A percentile compares a stretch with the other conserved stretches of the same genome.
phyloP scores from a whole-genome alignment of 768 basidiomycete species.

The Lanmaoa pseudosensibilis region DNA sequence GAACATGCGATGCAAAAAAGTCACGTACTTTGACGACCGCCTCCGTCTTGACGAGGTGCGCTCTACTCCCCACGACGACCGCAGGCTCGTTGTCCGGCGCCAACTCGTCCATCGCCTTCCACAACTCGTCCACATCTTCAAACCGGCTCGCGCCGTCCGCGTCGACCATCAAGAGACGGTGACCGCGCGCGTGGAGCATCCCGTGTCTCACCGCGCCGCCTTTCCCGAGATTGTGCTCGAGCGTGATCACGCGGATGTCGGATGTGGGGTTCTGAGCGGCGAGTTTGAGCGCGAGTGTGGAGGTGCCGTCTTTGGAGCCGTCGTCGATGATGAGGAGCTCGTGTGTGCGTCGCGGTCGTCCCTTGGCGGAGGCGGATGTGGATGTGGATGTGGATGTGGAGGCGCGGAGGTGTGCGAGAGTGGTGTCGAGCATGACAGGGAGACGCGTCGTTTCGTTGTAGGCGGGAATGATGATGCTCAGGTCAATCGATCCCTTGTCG shows the following conservation, averaged over 20 bases:
- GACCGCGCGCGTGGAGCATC: slow-evolving; percentile 78
- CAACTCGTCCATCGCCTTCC: slow-evolving; percentile 69
- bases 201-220: slow-evolving; percentile 93
- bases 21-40: slow-evolving; percentile 83
- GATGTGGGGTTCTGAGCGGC: slow-evolving; percentile 53
- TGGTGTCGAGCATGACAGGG: slow-evolving; percentile 78
- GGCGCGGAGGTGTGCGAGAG: slow-evolving; percentile 62
- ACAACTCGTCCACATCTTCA: slow-evolving; percentile 76
- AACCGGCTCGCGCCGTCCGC: slow-evolving; percentile 94
- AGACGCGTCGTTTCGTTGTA: slow-evolving; percentile 88
- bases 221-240: slow-evolving; percentile 85
- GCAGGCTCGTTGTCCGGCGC: slow-evolving; percentile 50
- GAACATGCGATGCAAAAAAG: background rate
- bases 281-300: slow-evolving; percentile 59
- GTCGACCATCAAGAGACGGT: slow-evolving; percentile 85
- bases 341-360: slow-evolving; percentile 39
- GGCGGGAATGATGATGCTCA: slow-evolving; percentile 86
- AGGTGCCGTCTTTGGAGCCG: slow-evolving; percentile 79
- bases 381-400: background rate
- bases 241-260: slow-evolving; percentile 75
- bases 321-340: slow-evolving; percentile 92
- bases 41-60: slow-evolving; percentile 88
- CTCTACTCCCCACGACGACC: slow-evolving; percentile 84
- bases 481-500: slow-evolving; percentile 60
- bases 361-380: background rate